Percentiles rank a stretch among this genome's conserved stretches.
Evolutionary conservation across 2,329 filamentous ascomycete genomes (phyloP).

Genomic region (Calonectria montana): DNA sequence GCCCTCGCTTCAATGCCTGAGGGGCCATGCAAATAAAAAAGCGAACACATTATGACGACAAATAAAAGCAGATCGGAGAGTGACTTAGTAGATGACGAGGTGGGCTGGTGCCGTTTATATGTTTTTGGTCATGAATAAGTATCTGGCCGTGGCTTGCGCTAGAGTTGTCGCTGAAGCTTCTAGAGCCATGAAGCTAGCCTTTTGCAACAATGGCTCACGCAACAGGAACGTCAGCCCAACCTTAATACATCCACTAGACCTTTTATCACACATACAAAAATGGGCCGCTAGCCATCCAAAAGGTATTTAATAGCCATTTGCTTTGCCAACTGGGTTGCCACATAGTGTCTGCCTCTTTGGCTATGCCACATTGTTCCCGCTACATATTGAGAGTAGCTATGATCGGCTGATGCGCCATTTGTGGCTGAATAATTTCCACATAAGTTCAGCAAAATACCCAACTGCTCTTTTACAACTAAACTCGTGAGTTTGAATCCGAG

Average conservation of each 20-base stretch:
- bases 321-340: neutral
- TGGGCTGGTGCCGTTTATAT: neutral
- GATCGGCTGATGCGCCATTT: neutral
- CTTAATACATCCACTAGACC: neutral
- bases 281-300: neutral
- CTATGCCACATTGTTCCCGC: neutral
- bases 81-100: too few species aligned
- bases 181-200: neutral
- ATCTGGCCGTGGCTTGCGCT: neutral
- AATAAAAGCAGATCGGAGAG: neutral
- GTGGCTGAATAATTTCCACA: neutral
- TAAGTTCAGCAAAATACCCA: neutral
- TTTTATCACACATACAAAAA: neutral
- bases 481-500: neutral
- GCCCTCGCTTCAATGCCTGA: neutral
- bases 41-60: neutral
- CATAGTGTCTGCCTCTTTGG: neutral
- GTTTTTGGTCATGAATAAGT: neutral
- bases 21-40: neutral
- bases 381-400: neutral
- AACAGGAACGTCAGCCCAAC: constrained; percentile 1
- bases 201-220: neutral
- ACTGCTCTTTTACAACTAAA: neutral
- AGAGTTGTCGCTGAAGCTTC: neutral
- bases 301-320: neutral